Percentiles rank a stretch among this genome's conserved stretches.
Conservation (phyloP, 169 alveolate species). For the Plasmodium fragile region DNA sequence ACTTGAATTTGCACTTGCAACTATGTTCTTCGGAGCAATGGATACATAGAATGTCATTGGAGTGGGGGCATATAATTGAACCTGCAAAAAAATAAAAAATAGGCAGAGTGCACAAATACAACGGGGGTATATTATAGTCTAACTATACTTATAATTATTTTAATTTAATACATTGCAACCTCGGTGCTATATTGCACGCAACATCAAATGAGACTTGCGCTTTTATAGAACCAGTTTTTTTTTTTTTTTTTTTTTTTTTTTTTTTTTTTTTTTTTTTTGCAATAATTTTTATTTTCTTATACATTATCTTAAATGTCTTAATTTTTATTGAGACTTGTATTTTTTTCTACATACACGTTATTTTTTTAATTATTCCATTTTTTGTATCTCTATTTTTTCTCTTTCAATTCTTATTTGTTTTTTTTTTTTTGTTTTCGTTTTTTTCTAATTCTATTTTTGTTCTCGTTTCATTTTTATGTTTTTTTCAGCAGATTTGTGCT, state of each 20-base stretch:
- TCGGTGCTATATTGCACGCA: background rate
- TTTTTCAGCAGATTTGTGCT: background rate
- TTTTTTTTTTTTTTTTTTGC: background rate
- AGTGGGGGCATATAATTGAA: constrained; percentile 64
- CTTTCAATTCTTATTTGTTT: background rate
- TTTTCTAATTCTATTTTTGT: background rate
- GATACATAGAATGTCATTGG: constrained; percentile 44
- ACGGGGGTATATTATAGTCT: background rate
- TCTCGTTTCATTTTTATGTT: background rate
- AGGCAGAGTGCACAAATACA: background rate
- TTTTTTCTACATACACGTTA: background rate
- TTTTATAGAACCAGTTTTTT: background rate
- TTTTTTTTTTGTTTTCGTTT: background rate
- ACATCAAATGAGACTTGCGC: background rate
- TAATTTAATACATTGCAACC: background rate
- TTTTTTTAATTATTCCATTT: background rate
- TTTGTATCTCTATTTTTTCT: background rate
- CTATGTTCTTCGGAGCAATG: constrained; percentile 55
- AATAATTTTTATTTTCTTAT: background rate
- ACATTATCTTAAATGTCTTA: background rate
- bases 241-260: background rate
- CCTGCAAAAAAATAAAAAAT: constrained; percentile 22
- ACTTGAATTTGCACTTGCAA: constrained; percentile 51
- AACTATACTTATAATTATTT: background rate
- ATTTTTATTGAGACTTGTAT: background rate